These are phyloP conservation scores for Elaeis guineensis DNA, from an alignment of 176 grass and related monocot genomes.

Conservation along the genomic window DNA sequence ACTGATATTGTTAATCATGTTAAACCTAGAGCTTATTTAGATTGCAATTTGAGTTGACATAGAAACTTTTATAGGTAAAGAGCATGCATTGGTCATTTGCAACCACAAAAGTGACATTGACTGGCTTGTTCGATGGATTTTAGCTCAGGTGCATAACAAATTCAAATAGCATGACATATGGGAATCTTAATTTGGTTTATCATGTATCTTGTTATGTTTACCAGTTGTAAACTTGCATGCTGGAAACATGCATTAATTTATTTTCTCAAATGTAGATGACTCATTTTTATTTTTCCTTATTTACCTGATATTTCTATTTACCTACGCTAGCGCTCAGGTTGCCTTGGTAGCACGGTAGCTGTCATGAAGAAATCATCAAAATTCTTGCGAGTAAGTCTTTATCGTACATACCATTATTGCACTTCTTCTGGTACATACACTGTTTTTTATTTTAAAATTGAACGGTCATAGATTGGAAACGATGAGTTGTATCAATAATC, in stretches of 20 bases:
- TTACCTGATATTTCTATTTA: no score
- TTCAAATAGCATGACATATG: background rate
- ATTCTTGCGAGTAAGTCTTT: conserved; percentile 59
- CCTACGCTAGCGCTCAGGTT: conserved; percentile 60
- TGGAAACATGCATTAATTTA: background rate
- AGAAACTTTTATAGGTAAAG: conserved; percentile 51
- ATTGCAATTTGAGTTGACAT: conserved; percentile 11
- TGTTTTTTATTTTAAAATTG: background rate
- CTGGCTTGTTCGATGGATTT: conserved; percentile 90
- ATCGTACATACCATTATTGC: background rate
- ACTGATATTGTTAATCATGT: background rate
- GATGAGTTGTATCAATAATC: no score
- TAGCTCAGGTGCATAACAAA: conserved; percentile 52
- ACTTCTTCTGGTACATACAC: background rate
- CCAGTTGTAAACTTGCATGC: no score
- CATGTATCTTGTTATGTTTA: no score
- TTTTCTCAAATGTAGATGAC: background rate
- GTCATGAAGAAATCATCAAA: conserved; percentile 97
- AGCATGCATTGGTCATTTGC: conserved; percentile 63
- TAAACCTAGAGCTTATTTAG: background rate
- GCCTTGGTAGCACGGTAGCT: conserved; percentile 81
- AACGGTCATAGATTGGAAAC: no score
- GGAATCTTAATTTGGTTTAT: no score
- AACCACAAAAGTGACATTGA: conserved; percentile 90
- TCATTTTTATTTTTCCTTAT: background rate